Conservation (phyloP, 164 flowering plant species). For the Liriodendron chinense region DNA sequence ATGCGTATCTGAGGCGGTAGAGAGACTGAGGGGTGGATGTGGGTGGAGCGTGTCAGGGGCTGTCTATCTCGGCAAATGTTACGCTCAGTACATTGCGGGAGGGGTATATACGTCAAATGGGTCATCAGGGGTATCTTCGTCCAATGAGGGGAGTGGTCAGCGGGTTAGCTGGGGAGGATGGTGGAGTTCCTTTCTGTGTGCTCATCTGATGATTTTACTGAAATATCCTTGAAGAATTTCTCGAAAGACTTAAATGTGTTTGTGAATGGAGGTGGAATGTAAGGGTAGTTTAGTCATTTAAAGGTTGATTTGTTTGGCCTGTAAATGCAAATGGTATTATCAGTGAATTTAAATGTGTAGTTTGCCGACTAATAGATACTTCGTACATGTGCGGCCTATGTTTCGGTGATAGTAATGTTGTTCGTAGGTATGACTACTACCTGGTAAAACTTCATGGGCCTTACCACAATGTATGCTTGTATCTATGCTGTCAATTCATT, state of each 20-base stretch:
- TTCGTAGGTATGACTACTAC: too few relatives aligned
- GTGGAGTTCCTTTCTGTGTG: slow-evolving; percentile 18
- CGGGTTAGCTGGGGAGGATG: slow-evolving; percentile 16
- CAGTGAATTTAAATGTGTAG: too few relatives aligned
- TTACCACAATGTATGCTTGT: too few relatives aligned
- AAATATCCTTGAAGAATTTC: not conserved
- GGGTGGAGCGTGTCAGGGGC: slow-evolving; percentile 60
- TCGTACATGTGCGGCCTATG: too few relatives aligned
- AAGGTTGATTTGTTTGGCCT: too few relatives aligned
- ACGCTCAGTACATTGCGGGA: slow-evolving; percentile 52
- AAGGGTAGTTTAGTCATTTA: too few relatives aligned
- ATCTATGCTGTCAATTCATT: too few relatives aligned
- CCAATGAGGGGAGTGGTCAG: not conserved
- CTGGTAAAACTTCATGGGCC: too few relatives aligned
- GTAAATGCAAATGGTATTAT: too few relatives aligned
- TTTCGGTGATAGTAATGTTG: too few relatives aligned
- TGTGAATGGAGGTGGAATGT: too few relatives aligned
- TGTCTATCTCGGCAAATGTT: slow-evolving; percentile 82
- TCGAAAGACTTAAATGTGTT: not conserved
- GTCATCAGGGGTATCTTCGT: not conserved
- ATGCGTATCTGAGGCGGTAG: slow-evolving; percentile 61
- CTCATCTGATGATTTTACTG: not conserved
- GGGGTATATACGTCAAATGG: slow-evolving; percentile 29
- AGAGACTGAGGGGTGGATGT: slow-evolving; percentile 58
- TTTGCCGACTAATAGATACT: too few relatives aligned